Evolutionary conservation across 2,329 filamentous ascomycete genomes (phyloP).

Genomic region (Aotearoamyces nothofagi): DNA sequence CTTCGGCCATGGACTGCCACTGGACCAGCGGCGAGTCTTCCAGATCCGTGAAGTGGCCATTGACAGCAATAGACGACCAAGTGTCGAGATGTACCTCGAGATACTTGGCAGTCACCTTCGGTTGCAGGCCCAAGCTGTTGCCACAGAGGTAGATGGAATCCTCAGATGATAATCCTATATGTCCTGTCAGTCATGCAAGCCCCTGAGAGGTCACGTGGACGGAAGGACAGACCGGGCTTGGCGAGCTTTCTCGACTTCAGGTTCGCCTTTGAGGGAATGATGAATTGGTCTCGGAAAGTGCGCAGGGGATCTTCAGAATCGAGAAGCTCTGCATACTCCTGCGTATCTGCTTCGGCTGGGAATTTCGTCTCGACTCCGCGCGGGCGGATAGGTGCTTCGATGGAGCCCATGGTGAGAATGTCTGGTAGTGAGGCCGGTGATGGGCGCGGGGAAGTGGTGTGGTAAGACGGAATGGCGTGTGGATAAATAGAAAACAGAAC

Average conservation of each 20-base stretch:
- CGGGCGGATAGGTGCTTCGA: too few relatives aligned
- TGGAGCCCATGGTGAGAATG: too few relatives aligned
- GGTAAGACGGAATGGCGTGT: too few relatives aligned
- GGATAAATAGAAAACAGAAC: too few relatives aligned
- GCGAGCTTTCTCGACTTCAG: conserved; percentile 50
- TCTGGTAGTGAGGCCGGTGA: too few relatives aligned
- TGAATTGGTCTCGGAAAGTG: conserved; percentile 53
- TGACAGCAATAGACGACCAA: conserved; percentile 74
- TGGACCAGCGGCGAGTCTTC: conserved; percentile 50
- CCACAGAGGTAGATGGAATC: conserved; percentile 70
- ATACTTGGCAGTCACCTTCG: conserved; percentile 48
- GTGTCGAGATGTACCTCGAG: conserved; percentile 62
- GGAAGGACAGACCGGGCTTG: conserved; percentile 2
- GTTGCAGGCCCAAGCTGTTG: conserved; percentile 79
- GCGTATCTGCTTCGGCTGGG: too few relatives aligned
- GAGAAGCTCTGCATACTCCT: conserved; percentile 35
- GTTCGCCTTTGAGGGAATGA: conserved; percentile 61
- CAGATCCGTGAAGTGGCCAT: conserved; percentile 63
- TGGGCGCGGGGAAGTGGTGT: too few relatives aligned
- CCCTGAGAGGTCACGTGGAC: conserved; percentile 8
- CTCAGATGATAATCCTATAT: conserved; percentile 16
- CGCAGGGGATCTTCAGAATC: conserved; percentile 46
- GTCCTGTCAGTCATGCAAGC: too few relatives aligned
- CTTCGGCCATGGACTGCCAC: conserved; percentile 69
- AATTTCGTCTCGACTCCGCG: too few relatives aligned